Evolutionary conservation across 257 asterid genomes (phyloP), one percentile per base, ranked within the genome.

Genomic region (Cruciata laevipes): DNA sequence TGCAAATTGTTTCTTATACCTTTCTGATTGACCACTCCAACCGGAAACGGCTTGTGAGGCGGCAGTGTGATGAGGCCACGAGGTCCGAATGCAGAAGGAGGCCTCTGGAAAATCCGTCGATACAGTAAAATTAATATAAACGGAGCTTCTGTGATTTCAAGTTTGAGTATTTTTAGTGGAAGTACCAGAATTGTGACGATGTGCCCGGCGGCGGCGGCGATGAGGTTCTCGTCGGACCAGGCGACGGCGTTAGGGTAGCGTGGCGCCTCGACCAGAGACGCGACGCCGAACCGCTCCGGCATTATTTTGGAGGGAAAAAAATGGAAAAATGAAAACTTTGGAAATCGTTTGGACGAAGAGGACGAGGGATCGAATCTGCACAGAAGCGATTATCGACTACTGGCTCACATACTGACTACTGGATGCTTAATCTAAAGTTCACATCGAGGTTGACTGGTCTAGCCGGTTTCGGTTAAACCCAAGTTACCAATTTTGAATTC

Each of bases 161-260:
- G 27, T 51, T 42, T 21, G 12, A 24, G 25, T 18, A 42, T 49
- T 3, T 49, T 3, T 20, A 21, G 33, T 3, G 18, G 24, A 59
- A 27, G 11, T 75, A 89, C 97, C 96, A 93, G 76, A 57, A 93
- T 84, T 1, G 87, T 68, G 66, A 90, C 89, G 38, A 76, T 70
- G 33, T 62, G 84, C 71, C 88, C 86, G 66, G 86, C 84, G 37
- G 99, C 95, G 57, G 87, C 93, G 5, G 97, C 99, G 70, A 90
- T 73, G 73, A 93, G 66, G 80, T 93, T 93, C 57, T 90, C 97
- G 14, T 86, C 96, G 1, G 99, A 93, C 99, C 99, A 93, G 55
- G 75, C 84, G 31, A 88, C 84, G 75, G 97, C 86, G 69, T 84
- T 80, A 1, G 95, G 89, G 74, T 90, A 90, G 66, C 77, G 86